phyloP scores from a whole-genome alignment of 2,329 filamentous ascomycete species.

The Pseudogymnoascus sp. region DNA sequence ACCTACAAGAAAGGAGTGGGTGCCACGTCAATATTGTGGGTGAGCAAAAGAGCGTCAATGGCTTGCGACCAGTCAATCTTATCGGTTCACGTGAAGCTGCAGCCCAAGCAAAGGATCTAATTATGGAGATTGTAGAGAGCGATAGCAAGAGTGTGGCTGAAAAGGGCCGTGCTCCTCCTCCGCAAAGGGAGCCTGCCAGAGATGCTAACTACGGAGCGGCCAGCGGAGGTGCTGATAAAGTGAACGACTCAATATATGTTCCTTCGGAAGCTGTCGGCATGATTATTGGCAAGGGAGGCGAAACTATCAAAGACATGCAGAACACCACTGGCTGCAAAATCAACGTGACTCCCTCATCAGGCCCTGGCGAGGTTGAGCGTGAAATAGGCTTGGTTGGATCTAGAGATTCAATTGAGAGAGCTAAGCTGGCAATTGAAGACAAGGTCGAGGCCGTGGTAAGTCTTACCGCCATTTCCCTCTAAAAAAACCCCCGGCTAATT shows the following conservation, averaged over 20 bases:
- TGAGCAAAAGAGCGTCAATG: slow-evolving; percentile 87
- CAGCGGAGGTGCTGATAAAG: slow-evolving; percentile 49
- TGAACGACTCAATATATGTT: slow-evolving; percentile 75
- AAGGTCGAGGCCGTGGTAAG: slow-evolving; percentile 85
- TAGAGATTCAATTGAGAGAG: slow-evolving; percentile 66
- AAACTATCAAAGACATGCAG: slow-evolving; percentile 93
- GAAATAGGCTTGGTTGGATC: slow-evolving; percentile 80
- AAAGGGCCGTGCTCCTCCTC: slow-evolving; percentile 26
- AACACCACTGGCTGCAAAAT: slow-evolving; percentile 84
- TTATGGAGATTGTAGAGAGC: slow-evolving; percentile 90
- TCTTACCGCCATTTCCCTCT: slow-evolving; percentile 18
- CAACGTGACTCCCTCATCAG: slow-evolving; percentile 77
- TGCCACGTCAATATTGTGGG: slow-evolving; percentile 94
- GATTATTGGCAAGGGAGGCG: slow-evolving; percentile 92
- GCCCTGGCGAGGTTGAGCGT: slow-evolving; percentile 68
- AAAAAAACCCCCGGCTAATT: slow-evolving; percentile 17
- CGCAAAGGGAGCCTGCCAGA: slow-evolving; percentile 37
- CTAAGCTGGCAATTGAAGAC: slow-evolving; percentile 79
- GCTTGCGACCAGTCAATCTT: slow-evolving; percentile 79
- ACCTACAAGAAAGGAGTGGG: slow-evolving; percentile 83
- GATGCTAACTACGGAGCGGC: slow-evolving; percentile 34
- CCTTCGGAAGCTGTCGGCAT: slow-evolving; percentile 89
- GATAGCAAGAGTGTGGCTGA: slow-evolving; percentile 51
- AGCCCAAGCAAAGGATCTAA: slow-evolving; percentile 72
- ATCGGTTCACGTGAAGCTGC: slow-evolving; percentile 72